A percentile compares a stretch with the other conserved stretches of the same genome.
phyloP scores from a whole-genome alignment of 2,329 filamentous ascomycete genomes.

The Cladophialophora psammophila region DNA sequence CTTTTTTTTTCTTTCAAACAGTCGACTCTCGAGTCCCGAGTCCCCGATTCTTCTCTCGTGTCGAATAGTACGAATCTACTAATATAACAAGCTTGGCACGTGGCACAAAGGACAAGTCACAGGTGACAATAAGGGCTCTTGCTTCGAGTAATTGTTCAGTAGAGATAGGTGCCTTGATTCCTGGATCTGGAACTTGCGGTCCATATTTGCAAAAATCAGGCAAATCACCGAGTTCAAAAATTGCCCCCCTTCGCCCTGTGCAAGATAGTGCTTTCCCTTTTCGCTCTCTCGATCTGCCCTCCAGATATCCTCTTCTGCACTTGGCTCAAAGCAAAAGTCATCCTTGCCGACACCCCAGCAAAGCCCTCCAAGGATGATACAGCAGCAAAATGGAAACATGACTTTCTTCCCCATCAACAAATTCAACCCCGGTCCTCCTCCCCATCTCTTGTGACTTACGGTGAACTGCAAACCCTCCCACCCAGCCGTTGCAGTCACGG shows the following conservation, averaged over 20 bases:
- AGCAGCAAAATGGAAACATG: slow-evolving; percentile 8
- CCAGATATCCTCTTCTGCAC: not conserved
- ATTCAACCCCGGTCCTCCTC: not conserved
- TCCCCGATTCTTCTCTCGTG: too few relatives aligned
- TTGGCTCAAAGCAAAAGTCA: not conserved
- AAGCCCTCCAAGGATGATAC: slow-evolving; percentile 4
- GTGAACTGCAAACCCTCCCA: slow-evolving; percentile 35
- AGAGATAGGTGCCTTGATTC: not conserved
- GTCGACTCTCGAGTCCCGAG: too few relatives aligned
- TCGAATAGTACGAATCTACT: too few relatives aligned
- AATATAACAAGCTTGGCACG: not conserved
- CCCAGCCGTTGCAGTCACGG: slow-evolving; percentile 35
- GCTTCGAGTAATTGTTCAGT: not conserved
- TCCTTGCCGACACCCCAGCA: not conserved
- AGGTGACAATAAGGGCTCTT: not conserved
- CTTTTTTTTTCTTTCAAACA: not conserved
- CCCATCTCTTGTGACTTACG: slow-evolving; percentile 24
- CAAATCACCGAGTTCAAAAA: slow-evolving; percentile 1
- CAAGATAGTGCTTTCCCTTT: not conserved
- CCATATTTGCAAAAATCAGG: not conserved
- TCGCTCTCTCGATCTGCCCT: not conserved
- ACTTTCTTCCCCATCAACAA: not conserved
- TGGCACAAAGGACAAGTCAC: not conserved
- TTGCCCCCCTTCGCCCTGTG: not conserved
- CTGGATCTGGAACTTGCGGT: not conserved